phyloP scores from a whole-genome alignment of 768 basidiomycete genomes.

The Naganishia randhawae region DNA sequence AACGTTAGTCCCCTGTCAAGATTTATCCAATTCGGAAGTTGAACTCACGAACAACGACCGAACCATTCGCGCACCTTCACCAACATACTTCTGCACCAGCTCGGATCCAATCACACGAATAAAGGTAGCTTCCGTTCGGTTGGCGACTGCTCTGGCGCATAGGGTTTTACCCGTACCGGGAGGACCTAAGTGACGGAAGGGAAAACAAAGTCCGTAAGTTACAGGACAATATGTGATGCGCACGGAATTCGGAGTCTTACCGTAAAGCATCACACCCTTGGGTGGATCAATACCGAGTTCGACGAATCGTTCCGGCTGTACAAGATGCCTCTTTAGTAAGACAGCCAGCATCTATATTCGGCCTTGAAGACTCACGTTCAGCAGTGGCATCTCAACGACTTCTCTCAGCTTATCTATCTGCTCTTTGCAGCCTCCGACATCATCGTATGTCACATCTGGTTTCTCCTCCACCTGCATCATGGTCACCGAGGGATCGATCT shows the following conservation, averaged over 20 bases:
- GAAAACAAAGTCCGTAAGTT: neutral
- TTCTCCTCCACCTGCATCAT: slow-evolving; percentile 69
- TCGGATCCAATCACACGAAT: slow-evolving; percentile 99
- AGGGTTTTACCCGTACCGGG: slow-evolving; percentile 76
- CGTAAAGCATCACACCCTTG: slow-evolving; percentile 92
- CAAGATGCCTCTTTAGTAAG: neutral
- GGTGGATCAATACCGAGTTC: slow-evolving; percentile 98
- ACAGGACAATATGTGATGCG: neutral
- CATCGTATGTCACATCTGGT: slow-evolving; percentile 62
- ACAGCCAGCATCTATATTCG: neutral
- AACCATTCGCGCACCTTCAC: slow-evolving; percentile 98
- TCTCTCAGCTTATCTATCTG: slow-evolving; percentile 98
- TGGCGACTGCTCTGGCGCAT: slow-evolving; percentile 95
- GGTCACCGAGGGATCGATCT: slow-evolving; percentile 97
- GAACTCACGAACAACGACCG: slow-evolving; percentile 71
- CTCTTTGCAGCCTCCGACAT: slow-evolving; percentile 97
- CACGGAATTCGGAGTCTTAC: slow-evolving; percentile 45
- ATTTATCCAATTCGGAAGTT: too few species aligned
- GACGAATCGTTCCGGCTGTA: slow-evolving; percentile 97
- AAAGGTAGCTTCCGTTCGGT: slow-evolving; percentile 96
- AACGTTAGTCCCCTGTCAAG: too few species aligned
- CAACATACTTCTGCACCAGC: slow-evolving; percentile 99
- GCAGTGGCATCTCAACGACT: slow-evolving; percentile 92
- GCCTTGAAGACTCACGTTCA: slow-evolving; percentile 63
- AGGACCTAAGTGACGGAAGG: slow-evolving; percentile 26